A percentile compares a stretch with the other conserved stretches of the same genome.
These are phyloP conservation scores for Pseudonectria foliicola DNA, from an alignment of 2,329 filamentous ascomycete genomes.

Conservation along the genomic window DNA sequence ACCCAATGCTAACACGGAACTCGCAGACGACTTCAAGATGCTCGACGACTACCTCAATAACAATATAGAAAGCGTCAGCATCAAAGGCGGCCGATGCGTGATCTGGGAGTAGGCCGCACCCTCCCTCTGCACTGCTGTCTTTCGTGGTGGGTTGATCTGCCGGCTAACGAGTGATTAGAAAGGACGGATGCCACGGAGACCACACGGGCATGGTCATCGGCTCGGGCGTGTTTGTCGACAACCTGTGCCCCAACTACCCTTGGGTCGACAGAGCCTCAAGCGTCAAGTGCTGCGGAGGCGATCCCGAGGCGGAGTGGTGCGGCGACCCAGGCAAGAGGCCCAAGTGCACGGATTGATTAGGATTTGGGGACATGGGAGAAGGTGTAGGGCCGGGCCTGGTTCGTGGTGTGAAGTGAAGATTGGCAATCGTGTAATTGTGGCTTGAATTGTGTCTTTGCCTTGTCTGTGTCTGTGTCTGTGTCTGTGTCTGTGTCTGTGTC, in stretches of 20 bases:
- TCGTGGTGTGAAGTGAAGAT: too few species aligned
- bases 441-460: too few species aligned
- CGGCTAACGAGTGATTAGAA: slow-evolving; percentile 2
- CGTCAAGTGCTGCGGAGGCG: slow-evolving; percentile 11
- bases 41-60: slow-evolving; percentile 7
- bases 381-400: too few species aligned
- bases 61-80: slow-evolving; percentile 6
- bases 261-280: slow-evolving; percentile 4
- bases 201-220: slow-evolving; percentile 10
- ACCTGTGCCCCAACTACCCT: slow-evolving; percentile 5
- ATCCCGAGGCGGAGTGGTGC: slow-evolving; percentile 6
- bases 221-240: slow-evolving; percentile 1
- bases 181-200: slow-evolving; percentile 7
- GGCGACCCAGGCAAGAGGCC: slow-evolving; percentile 3
- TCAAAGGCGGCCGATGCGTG: slow-evolving; percentile 7
- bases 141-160: too few species aligned
- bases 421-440: too few species aligned
- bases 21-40: slow-evolving; percentile 8
- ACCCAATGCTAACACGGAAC: not conserved
- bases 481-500: too few species aligned
- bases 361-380: too few species aligned
- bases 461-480: too few species aligned
- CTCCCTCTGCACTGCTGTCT: not conserved
- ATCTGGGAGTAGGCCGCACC: slow-evolving; percentile 8
- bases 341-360: slow-evolving; percentile 6